Evolutionary conservation across 352 stramenopile genomes (phyloP).

Genomic region (Pythium rishiriense): DNA sequence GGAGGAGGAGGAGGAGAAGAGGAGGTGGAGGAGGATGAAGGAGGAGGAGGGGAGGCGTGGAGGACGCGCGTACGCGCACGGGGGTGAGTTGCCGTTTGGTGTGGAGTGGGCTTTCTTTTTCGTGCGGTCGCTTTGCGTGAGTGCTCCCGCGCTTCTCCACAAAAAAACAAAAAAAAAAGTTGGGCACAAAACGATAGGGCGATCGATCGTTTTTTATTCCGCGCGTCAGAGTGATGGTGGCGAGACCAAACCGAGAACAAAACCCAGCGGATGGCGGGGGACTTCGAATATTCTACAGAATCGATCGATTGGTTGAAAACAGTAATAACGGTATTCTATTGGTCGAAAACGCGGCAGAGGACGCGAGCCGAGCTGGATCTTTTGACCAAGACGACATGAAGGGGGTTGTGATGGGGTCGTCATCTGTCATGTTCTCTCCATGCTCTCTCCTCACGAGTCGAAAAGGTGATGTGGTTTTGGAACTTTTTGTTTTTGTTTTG

Average conservation of each 20-base stretch:
- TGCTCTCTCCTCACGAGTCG: too few relatives aligned
- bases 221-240: conserved; percentile 25
- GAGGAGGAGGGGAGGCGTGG: not conserved
- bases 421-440: not conserved
- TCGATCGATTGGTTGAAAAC: conserved; percentile 1
- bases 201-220: conserved; percentile 24
- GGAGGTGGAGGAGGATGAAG: not conserved
- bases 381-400: not conserved
- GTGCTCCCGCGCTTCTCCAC: conserved; percentile 15
- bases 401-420: not conserved
- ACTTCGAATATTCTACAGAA: conserved; percentile 3
- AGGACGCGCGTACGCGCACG: too few relatives aligned
- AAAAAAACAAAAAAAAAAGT: conserved; percentile 1
- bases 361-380: conserved; percentile 17
- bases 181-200: conserved; percentile 13
- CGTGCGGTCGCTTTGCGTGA: too few relatives aligned
- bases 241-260: conserved; percentile 7
- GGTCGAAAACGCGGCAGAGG: not conserved
- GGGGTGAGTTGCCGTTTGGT: not conserved
- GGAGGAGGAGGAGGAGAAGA: not conserved
- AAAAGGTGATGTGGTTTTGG: too few relatives aligned
- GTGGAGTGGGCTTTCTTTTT: not conserved
- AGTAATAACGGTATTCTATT: not conserved
- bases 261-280: conserved; percentile 2
- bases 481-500: conserved; percentile 1